Conservation (phyloP, 805 yeast species). For the Candida nemodendra region DNA sequence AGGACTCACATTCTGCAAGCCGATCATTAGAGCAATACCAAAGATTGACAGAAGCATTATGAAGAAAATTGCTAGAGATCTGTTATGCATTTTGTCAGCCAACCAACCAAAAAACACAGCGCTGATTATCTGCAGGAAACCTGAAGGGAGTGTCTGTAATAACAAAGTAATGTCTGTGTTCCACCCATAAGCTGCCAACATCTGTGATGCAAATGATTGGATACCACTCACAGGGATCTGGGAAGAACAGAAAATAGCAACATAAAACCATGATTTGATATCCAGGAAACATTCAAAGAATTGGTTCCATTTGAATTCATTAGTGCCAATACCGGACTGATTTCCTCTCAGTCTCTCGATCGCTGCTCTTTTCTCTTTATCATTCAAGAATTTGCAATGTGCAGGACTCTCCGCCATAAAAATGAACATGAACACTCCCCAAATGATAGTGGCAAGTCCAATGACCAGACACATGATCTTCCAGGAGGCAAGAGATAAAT, state of each 20-base stretch:
- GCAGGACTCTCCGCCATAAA: constrained; percentile 49
- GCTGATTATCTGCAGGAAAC: not conserved
- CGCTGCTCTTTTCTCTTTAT: constrained; percentile 32
- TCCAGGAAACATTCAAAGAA: constrained; percentile 14
- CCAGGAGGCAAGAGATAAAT: constrained; percentile 14
- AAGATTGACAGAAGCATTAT: too few species aligned
- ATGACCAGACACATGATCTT: constrained; percentile 52
- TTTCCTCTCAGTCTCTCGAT: constrained; percentile 25
- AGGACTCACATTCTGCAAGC: not conserved
- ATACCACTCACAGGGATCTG: constrained; percentile 55
- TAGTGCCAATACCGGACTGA: constrained; percentile 17
- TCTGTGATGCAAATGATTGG: constrained; percentile 42
- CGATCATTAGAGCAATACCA: not conserved
- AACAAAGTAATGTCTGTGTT: not conserved
- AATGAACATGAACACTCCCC: constrained; percentile 45
- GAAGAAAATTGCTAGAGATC: not conserved
- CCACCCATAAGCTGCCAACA: constrained; percentile 24
- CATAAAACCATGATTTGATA: constrained; percentile 43
- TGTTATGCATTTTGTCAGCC: not conserved
- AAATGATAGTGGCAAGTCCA: constrained; percentile 52
- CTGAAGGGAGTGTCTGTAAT: not conserved
- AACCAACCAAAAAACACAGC: not conserved
- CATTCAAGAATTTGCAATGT: constrained; percentile 36
- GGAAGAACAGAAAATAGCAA: constrained; percentile 29
- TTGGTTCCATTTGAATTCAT: constrained; percentile 18